phyloP scores from a whole-genome alignment of 2,329 filamentous ascomycete species.

The Colletotrichum gloeosporioides region DNA sequence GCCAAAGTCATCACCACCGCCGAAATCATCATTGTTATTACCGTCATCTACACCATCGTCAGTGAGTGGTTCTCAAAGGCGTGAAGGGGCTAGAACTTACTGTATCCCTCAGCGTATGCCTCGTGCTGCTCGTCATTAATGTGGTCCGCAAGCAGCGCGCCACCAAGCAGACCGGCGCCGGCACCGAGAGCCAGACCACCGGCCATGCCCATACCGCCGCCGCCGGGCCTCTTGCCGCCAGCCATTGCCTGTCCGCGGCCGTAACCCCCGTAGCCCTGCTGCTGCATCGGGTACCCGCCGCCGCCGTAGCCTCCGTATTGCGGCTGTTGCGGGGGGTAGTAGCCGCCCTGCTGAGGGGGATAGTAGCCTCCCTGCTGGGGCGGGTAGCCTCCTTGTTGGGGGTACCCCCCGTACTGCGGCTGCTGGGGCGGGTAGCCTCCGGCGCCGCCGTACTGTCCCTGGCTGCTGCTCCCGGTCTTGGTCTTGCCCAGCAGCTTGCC shows the following conservation, averaged over 20 bases:
- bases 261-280: conserved; percentile 31
- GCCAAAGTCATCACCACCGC: conserved; percentile 26
- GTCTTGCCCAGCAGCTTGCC: conserved; percentile 59
- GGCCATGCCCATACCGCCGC: conserved; percentile 60
- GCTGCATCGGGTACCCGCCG: conserved; percentile 35
- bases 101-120: conserved; percentile 54
- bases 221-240: conserved; percentile 31
- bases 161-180: conserved; percentile 82
- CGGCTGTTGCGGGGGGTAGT: conserved; percentile 33
- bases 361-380: conserved; percentile 39
- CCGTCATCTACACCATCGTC: conserved; percentile 18
- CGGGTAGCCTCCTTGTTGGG: conserved; percentile 30
- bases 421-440: conserved; percentile 31
- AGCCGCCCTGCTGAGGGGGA: conserved; percentile 32
- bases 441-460: conserved; percentile 35
- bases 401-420: conserved; percentile 26
- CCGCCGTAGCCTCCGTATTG: conserved; percentile 30
- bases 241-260: conserved; percentile 26
- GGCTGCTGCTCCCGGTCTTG: conserved; percentile 37
- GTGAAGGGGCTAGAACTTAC: conserved; percentile 30
- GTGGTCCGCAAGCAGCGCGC: conserved; percentile 72
- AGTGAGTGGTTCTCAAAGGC: neutral
- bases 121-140: conserved; percentile 67
- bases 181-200: conserved; percentile 80
- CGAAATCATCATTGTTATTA: conserved; percentile 15